Base-by-base conservation (phyloP, 208 protist species). In the Phytomonas sp. region DNA sequence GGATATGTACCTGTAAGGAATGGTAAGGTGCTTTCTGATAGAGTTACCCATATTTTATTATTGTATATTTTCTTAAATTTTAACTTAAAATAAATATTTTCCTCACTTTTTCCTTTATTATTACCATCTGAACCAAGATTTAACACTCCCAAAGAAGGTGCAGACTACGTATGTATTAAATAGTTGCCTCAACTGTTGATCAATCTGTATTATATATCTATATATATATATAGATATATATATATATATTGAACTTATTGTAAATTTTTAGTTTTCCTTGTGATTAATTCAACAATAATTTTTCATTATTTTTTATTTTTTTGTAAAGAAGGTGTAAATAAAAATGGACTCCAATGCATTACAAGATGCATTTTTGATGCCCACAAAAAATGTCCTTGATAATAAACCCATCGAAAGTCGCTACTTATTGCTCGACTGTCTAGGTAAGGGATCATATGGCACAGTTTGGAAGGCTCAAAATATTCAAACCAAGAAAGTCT, bases 381-480 rank as follows among this genome's bases (percentile, higher is more conserved):
- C 66, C 4, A 33, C 33, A n/a, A 61, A 74, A 14, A 71, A 70
- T 30, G 70, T 40, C 5, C 67, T 62, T 8, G 72, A 77, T 16
- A 7, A 34, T 34, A 63, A 70, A 14, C 42, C 73, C 1, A 77
- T 94, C 16, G 77, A 84, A 36, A 71, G 76, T 6, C 70, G 68
- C 3, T 97, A 95, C 66, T 45, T 74, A 4, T 73, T 97, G 4
- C 23, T 87, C 0, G 80, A 92, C 7, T 74, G 92, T 45, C 74
- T 97, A 59, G 92, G 92, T n/a, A 84, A 79, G 34, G 92, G 92
- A 11, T 84, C 86, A 3, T 97, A 94, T 68, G 89, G 89, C 29
- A 82, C 84, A 10, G 92, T 97, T 4, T 91, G 86, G 83, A 87
- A 79, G 33, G 87, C 84, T 30, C 82, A 77, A 11, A 72, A 78